Base-by-base conservation (phyloP, 129 eudicot species). In the Silybum marianum region DNA sequence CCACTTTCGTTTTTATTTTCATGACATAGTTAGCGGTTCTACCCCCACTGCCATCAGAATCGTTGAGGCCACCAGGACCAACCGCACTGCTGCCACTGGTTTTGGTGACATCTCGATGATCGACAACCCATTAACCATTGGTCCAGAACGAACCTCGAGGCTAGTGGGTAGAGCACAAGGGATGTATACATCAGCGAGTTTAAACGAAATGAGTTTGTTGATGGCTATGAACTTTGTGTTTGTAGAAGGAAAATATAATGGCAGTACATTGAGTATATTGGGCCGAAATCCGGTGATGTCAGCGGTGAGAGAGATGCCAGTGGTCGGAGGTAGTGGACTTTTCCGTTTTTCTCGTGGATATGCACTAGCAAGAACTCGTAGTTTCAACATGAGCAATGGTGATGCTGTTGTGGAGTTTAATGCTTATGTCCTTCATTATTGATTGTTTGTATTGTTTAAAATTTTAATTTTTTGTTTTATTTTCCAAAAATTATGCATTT, bases 301-400 rank as follows among this genome's bases (percentile, higher is more conserved):
- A 0, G 22, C 81, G 1, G 80, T 85, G 22, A 90, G 93, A 68
- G 93, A 90, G 70, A 73, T 90, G 91, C 89, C 91, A 23, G 38
- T 87, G 18, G 86, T 87, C 12, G 93, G 93, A 51, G 93, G 93
- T 67, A 87, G 93, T 16, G 90, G 91, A 80, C 74, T 85, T 21
- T 90, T 90, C 60, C 86, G 89, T 30, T 90, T 87, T 87, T 89
- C 91, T 6, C 80, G 86, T 32, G 93, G 90, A 11, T 85, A 90
- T 75, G 88, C 80, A 8, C 83, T 85, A 40, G 93, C 88, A 48
- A 87, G 74, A 28, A 90, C 91, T 70, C 83, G 78, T 28, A 75
- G 75, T 36, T 36, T 90, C 22, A 70, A 87, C 13, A 38, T 86
- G 28, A 76, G 38, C 22, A 76, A 71, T 2, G 83, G 86, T 63